These are phyloP conservation scores for Diddensiella santjacobensis DNA, from an alignment of 805 yeast species.

Conservation along the genomic window DNA sequence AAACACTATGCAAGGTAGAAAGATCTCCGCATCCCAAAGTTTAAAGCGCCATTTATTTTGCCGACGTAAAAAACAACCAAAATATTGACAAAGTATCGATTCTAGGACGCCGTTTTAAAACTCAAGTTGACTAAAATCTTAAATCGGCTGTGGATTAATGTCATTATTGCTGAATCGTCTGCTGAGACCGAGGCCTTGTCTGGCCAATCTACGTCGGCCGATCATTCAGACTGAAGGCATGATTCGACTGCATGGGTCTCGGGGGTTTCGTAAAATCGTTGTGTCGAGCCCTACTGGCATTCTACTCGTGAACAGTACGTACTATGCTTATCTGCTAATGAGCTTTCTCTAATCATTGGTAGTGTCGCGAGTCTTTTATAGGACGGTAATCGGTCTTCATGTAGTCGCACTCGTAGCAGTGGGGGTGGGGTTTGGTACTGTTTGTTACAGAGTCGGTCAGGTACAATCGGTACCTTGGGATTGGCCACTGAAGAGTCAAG, in stretches of 20 bases:
- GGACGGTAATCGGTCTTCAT: background rate
- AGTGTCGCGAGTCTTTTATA: background rate
- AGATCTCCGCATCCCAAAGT: too few species aligned
- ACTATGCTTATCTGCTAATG: background rate
- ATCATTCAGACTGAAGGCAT: background rate
- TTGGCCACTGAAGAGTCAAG: slow-evolving; percentile 19
- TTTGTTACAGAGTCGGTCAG: slow-evolving; percentile 6
- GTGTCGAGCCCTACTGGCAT: background rate
- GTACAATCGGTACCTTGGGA: slow-evolving; percentile 23
- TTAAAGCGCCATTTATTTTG: too few species aligned
- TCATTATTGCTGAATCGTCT: background rate
- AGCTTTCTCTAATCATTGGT: too few species aligned
- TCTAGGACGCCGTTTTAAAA: too few species aligned
- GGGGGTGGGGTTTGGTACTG: background rate
- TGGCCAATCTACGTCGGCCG: background rate
- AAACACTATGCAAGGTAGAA: too few species aligned
- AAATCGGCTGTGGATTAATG: too few species aligned
- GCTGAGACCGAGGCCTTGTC: background rate
- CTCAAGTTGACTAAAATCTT: too few species aligned
- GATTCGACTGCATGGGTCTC: background rate
- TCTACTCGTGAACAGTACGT: background rate
- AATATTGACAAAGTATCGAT: too few species aligned
- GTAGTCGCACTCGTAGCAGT: background rate
- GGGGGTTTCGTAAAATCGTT: background rate
- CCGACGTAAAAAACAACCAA: too few species aligned